Base-by-base conservation (phyloP, 1,284 basidiomycete species). In the Ceratobasidium sp. region DNA sequence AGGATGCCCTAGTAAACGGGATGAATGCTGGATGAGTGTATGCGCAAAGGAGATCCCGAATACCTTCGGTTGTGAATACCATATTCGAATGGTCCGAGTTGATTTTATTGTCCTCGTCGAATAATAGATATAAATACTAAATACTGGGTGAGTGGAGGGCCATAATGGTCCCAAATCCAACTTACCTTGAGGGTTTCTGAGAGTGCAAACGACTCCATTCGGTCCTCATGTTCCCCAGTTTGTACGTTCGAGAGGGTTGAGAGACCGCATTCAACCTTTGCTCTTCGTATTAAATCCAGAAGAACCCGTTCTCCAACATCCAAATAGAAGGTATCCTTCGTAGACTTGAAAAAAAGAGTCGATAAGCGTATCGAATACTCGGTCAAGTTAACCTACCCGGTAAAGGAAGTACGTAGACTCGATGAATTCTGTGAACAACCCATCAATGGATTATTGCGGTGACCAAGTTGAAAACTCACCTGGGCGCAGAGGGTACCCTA, bases 391-490 rank as follows among this genome's bases (percentile, higher is more conserved):
- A 81, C 87, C 76, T 77, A 92, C 94, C 66, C 91, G 86, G 78
- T 97, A 96, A 11, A 98, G 83, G 81, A 96, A 96, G 87, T 95
- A 96, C 2, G 93, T 98, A 28, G 92, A 94, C 81, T 97, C 95
- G 73, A 96, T 86, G 76, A 96, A 95, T 80, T 97, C 95, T 84
- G 80, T 1, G 60, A 54, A 64, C 25, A 21, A 42, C 12, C 8
- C 12, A 64, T 23, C 76, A 59, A 69, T 53, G 66, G 42, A 7
- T 16, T n/a, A 25, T 61, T 30, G 5, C 42, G 38, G 25, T 59
- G 30, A 40, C 16, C 70, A 28, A 44, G 23, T 30, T 4, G 72
- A 33, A 30, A 30, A 64, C 81, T 70, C 76, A 88, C 88, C 88
- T 74, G 92, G 94, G 73, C 94, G 84, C 70, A 95, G 83, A 9